phyloP scores from a whole-genome alignment of 805 yeast genomes.

The Saturnispora zaruensis region DNA sequence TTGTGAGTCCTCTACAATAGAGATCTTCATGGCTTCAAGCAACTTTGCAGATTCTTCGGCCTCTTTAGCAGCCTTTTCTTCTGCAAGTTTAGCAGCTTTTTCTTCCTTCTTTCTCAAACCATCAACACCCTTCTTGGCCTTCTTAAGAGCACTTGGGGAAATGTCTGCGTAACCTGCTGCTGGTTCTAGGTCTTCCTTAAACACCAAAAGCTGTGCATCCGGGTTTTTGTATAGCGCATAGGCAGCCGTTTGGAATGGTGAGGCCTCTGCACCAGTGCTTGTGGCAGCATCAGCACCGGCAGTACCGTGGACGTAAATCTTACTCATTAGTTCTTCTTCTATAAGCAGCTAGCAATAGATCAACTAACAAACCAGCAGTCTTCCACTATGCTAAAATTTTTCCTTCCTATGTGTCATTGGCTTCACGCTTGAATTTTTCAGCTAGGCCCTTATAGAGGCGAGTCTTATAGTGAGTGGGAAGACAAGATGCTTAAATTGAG shows the following conservation, averaged over 20 bases:
- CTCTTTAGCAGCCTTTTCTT: conserved; percentile 43
- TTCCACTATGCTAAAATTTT: background rate
- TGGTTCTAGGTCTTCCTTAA: conserved; percentile 42
- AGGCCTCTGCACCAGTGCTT: conserved; percentile 52
- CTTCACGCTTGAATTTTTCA: background rate
- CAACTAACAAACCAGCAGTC: background rate
- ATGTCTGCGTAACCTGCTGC: conserved; percentile 60
- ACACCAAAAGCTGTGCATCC: conserved; percentile 45
- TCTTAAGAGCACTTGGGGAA: conserved; percentile 84
- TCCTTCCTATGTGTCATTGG: background rate
- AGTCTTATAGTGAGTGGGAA: background rate
- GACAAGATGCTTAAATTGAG: background rate
- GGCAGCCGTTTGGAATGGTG: conserved; percentile 78
- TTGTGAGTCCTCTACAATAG: conserved; percentile 62
- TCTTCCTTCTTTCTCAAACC: conserved; percentile 77
- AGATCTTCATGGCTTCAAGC: conserved; percentile 71
- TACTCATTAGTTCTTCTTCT: conserved; percentile 15
- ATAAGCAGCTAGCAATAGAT: background rate
- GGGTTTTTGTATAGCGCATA: conserved; percentile 56
- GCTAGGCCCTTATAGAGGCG: background rate
- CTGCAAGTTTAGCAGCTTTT: conserved; percentile 53
- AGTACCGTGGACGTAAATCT: conserved; percentile 62
- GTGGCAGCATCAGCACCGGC: conserved; percentile 57
- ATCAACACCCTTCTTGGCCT: conserved; percentile 93
- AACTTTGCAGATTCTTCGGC: conserved; percentile 68